phyloP scores from a whole-genome alignment of 202 grass and related monocot species.

The Thinopyrum obtusiflorum region DNA sequence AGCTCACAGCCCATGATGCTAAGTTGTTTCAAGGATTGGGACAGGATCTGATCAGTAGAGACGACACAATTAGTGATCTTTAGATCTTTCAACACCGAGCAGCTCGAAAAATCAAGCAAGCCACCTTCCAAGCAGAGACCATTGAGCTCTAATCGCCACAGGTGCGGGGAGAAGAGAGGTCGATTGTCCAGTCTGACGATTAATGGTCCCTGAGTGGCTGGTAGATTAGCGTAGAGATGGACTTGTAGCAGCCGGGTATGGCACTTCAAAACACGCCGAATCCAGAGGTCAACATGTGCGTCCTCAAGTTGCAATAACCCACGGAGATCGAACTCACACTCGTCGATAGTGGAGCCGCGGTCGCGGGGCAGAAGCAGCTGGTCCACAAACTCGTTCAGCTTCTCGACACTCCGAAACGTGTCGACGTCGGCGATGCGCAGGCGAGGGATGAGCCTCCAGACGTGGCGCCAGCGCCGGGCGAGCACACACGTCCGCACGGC shows the following conservation, averaged over 20 bases:
- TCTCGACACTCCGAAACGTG: background rate
- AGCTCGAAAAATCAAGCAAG: background rate
- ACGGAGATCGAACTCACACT: background rate
- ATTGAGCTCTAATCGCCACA: background rate
- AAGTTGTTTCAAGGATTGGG: background rate
- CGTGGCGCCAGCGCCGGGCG: background rate
- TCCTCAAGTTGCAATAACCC: background rate
- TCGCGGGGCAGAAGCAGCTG: background rate
- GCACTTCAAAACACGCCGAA: background rate
- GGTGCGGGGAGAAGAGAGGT: background rate
- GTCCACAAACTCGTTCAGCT: background rate
- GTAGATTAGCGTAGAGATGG: background rate
- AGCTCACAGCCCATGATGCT: background rate
- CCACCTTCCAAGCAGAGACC: background rate
- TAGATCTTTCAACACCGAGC: background rate
- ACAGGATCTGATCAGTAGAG: background rate
- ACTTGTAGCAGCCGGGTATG: background rate
- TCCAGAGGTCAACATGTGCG: background rate
- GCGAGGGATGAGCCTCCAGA: background rate
- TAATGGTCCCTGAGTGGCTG: background rate
- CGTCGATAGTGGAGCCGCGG: background rate
- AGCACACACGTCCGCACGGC: background rate
- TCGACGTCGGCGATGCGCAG: slow-evolving; percentile 5
- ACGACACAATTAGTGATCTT: background rate
- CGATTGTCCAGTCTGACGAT: background rate